Base-by-base conservation (phyloP, 2,329 filamentous ascomycete genomes). In the Colletotrichum agaves region DNA sequence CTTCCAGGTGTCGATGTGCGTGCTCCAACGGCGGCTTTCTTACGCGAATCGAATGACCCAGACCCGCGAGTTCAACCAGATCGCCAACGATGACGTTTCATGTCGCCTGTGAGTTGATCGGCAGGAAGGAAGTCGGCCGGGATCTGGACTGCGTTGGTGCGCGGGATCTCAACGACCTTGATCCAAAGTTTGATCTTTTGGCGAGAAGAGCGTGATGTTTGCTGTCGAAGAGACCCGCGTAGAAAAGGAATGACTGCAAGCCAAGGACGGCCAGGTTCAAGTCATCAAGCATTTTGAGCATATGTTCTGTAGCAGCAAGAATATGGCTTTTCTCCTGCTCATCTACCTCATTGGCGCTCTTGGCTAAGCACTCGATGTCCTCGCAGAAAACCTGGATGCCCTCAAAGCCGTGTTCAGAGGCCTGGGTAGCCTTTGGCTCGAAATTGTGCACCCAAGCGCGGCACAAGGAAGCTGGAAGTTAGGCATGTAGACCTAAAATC, bases 311-410 rank as follows among this genome's bases (percentile, higher is more conserved):
- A 1, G 90, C 91, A 6, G 80, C 73, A n/a, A 91, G 72, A 37
- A 88, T 82, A 69, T 83, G 83, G 10, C 78, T 72, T 12, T 63
- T 58, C 12, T 72, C 69, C 3, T 76, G 78, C 13, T 37, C 37
- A 23, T 47, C 37, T 31, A 80, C 73, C 43, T 82, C 81, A 3
- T 81, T 74, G 1, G 84, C 75, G 1, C 81, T 76, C 72, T 69
- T 71, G 31, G 90, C 87, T 11, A 91, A 74, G 71, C 88, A 87
- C 62, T 87, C 80, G 3, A 94, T 84, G 75, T 94, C 92, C 75
- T 94, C 91, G 76, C 90, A 89, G 80, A 93, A 94, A 15, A 94
- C 83, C 75, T 94, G 92, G 70, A 94, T 86, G 57, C 90, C 91
- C 66, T 85, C 77, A 74, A 93, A 88, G n/a, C 89, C 59, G 5